Conservation (phyloP, 2,329 filamentous ascomycete genomes). For the Juglanconis oblonga region DNA sequence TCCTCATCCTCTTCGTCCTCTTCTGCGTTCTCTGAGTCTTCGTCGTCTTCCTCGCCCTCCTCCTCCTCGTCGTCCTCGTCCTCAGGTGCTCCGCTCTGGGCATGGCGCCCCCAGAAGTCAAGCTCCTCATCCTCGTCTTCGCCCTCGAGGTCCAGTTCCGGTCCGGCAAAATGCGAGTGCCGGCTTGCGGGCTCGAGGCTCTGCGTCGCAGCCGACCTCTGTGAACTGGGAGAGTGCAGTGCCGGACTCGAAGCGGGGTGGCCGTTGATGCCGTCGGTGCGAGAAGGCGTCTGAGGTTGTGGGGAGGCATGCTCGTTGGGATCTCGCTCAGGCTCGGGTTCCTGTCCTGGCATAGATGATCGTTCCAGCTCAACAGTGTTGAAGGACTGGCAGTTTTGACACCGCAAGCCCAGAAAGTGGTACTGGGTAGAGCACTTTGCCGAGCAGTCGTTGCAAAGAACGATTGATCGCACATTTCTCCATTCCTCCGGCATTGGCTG, state of each 20-base stretch:
- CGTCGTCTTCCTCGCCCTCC: conserved; percentile 47
- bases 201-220: not conserved
- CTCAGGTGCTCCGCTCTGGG: conserved; percentile 38
- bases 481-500: conserved; percentile 94
- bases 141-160: not conserved
- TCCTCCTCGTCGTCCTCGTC: conserved; percentile 37
- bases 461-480: conserved; percentile 71
- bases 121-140: conserved; percentile 50
- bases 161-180: not conserved
- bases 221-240: not conserved
- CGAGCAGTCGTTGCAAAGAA: conserved; percentile 93
- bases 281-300: not conserved
- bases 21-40: conserved; percentile 30
- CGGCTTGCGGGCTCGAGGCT: not conserved
- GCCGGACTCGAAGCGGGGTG: not conserved
- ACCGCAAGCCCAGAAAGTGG: conserved; percentile 94
- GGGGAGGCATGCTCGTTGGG: not conserved
- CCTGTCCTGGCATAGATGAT: conserved; percentile 11
- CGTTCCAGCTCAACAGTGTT: conserved; percentile 60
- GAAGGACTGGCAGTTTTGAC: conserved; percentile 68
- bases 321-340: too few species aligned
- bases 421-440: conserved; percentile 83
- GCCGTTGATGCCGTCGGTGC: not conserved
- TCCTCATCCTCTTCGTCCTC: conserved; percentile 46
- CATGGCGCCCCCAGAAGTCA: conserved; percentile 39